A percentile compares a stretch with the other conserved stretches of the same genome.
phyloP scores from a whole-genome alignment of 306 rosid species.

The Cucurbita pepo region DNA sequence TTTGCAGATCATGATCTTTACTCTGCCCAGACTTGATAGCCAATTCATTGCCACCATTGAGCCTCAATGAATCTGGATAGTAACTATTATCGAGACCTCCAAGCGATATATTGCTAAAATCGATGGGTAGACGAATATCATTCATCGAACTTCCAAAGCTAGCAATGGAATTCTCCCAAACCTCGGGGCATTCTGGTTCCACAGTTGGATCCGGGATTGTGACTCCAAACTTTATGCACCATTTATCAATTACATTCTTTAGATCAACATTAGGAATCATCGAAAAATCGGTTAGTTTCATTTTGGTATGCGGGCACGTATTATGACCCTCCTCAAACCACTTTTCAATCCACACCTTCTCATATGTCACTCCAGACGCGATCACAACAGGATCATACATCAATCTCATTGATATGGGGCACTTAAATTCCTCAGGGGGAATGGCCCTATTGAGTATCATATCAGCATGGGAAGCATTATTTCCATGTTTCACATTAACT shows the following conservation, averaged over 20 bases:
- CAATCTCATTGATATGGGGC: conserved; percentile 61
- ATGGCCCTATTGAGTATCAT: conserved; percentile 16
- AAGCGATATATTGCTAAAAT: conserved; percentile 53
- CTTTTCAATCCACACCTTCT: conserved; percentile 71
- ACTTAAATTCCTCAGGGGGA: conserved; percentile 51
- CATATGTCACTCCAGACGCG: conserved; percentile 69
- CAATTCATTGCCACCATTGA: conserved; percentile 16
- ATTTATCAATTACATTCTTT: conserved; percentile 52
- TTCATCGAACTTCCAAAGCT: conserved; percentile 66
- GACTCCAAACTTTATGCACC: conserved; percentile 50
- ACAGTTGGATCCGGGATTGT: conserved; percentile 37
- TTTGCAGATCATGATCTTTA: conserved; percentile 16
- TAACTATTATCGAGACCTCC: conserved; percentile 50
- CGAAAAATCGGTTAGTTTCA: conserved; percentile 24
- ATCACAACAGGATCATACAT: conserved; percentile 88
- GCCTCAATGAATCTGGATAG: conserved; percentile 29
- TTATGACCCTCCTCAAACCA: conserved; percentile 73
- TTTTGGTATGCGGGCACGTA: conserved; percentile 51
- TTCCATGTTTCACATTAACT: conserved; percentile 2
- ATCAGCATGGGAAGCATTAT: conserved; percentile 12
- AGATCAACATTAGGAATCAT: conserved; percentile 45
- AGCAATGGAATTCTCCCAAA: conserved; percentile 50
- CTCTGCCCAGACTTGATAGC: conserved; percentile 18
- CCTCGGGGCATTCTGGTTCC: conserved; percentile 13
- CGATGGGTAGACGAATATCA: conserved; percentile 41